Conservation (phyloP, 306 rosid genomes). For the Vicia sativa region DNA sequence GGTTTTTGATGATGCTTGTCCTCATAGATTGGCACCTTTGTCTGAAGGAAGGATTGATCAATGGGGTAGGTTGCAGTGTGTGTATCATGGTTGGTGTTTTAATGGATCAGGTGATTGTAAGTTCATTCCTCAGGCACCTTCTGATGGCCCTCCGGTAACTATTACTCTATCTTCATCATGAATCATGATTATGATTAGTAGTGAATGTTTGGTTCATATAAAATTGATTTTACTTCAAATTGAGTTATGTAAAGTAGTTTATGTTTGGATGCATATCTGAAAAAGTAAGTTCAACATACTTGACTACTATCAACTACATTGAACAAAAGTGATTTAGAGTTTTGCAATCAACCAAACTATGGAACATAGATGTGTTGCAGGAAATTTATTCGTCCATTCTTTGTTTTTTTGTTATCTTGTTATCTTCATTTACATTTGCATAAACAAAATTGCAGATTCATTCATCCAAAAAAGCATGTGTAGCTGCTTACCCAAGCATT, state of each 20-base stretch:
- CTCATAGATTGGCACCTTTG: slow-evolving; percentile 90
- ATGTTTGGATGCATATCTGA: no score
- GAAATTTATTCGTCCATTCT: slow-evolving; percentile 19
- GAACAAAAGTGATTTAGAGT: no score
- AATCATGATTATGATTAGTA: not conserved
- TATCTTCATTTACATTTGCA: slow-evolving; percentile 30
- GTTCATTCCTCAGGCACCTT: slow-evolving; percentile 86
- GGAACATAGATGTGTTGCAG: slow-evolving; percentile 10
- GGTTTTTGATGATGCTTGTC: slow-evolving; percentile 89
- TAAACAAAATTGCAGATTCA: slow-evolving; percentile 60
- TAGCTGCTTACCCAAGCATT: slow-evolving; percentile 69
- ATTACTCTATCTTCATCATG: no score
- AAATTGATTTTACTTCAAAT: no score
- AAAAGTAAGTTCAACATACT: no score
- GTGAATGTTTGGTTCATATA: no score
- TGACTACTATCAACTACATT: no score
- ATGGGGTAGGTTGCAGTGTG: slow-evolving; percentile 94
- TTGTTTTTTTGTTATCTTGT: slow-evolving; percentile 25
- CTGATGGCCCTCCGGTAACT: slow-evolving; percentile 80
- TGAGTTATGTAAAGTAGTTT: no score
- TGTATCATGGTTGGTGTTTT: slow-evolving; percentile 97
- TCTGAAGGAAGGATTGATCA: slow-evolving; percentile 96
- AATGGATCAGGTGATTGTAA: slow-evolving; percentile 86
- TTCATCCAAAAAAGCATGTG: slow-evolving; percentile 78
- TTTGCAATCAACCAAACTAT: not conserved